These are phyloP conservation scores for Gossypium sturtianum DNA, from an alignment of 345 rosid species.

Conservation along the genomic window DNA sequence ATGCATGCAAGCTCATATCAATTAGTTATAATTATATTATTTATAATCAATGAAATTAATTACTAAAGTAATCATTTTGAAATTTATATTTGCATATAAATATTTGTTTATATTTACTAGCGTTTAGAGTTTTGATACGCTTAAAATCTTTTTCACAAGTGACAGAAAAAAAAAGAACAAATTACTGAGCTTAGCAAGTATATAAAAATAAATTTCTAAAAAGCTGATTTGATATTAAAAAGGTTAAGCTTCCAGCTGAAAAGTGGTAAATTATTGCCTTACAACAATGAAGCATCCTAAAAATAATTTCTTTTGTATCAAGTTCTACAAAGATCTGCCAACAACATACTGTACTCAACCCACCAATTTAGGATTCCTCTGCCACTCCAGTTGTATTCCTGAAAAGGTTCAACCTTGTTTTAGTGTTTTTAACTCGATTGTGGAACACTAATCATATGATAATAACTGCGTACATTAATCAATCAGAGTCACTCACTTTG, in stretches of 20 bases:
- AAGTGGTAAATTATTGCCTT: not conserved
- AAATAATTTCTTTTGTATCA: not conserved
- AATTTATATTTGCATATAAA: no score
- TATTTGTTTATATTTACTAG: no score
- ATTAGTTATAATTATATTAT: no score
- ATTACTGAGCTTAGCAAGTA: no score
- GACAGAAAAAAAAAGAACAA: no score
- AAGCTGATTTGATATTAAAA: not conserved
- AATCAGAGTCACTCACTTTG: slow-evolving; percentile 41
- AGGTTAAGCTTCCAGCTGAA: not conserved
- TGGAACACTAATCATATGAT: not conserved
- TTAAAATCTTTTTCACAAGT: no score
- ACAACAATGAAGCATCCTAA: not conserved
- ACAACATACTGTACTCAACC: not conserved
- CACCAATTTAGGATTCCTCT: not conserved
- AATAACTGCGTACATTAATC: not conserved
- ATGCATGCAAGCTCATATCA: no score
- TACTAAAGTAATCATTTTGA: no score
- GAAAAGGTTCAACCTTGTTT: slow-evolving; percentile 7
- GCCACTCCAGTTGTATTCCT: slow-evolving; percentile 10
- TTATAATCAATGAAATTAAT: no score
- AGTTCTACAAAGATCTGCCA: not conserved
- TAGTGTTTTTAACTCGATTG: not conserved
- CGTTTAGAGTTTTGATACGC: no score
- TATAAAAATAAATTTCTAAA: not conserved